A percentile compares a stretch with the other conserved stretches of the same genome.
phyloP scores from a whole-genome alignment of 148 eudicot species.

The Rhododendron williamsianum region DNA sequence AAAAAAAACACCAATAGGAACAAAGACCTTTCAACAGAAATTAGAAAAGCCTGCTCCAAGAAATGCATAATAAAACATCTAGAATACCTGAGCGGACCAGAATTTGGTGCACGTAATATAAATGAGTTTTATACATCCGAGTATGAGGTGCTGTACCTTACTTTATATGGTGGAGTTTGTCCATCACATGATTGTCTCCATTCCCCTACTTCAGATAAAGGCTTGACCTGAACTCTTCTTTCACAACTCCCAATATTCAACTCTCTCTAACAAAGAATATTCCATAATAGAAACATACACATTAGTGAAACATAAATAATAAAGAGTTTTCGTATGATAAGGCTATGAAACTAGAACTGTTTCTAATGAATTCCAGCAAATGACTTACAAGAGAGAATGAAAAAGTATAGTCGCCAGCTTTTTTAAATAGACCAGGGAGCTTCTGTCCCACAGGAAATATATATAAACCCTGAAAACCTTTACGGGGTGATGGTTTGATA shows the following conservation, averaged over 20 bases:
- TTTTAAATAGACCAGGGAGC: slow-evolving; percentile 32
- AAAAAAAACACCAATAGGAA: neutral
- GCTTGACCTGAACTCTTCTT: slow-evolving; percentile 37
- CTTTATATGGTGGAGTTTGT: slow-evolving; percentile 1
- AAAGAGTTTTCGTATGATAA: neutral
- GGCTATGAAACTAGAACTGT: neutral
- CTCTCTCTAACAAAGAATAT: slow-evolving; percentile 26
- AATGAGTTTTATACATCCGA: neutral
- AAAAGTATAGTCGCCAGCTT: slow-evolving; percentile 52
- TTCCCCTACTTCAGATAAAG: slow-evolving; percentile 31
- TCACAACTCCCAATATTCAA: slow-evolving; percentile 21
- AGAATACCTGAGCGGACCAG: neutral
- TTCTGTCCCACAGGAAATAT: slow-evolving; percentile 32
- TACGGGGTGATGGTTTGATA: slow-evolving; percentile 22
- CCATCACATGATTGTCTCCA: slow-evolving; percentile 36
- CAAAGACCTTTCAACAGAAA: neutral
- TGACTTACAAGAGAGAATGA: slow-evolving; percentile 54
- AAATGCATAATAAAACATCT: neutral
- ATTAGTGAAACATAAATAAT: neutral
- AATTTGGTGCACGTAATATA: neutral
- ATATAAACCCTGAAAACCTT: slow-evolving; percentile 53
- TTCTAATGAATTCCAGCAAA: neutral
- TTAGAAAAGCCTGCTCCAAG: neutral
- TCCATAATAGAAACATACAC: neutral
- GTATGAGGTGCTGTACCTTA: slow-evolving; percentile 33